Base-by-base conservation (phyloP, 2,329 filamentous ascomycete genomes). In the Trichoderma sp. region DNA sequence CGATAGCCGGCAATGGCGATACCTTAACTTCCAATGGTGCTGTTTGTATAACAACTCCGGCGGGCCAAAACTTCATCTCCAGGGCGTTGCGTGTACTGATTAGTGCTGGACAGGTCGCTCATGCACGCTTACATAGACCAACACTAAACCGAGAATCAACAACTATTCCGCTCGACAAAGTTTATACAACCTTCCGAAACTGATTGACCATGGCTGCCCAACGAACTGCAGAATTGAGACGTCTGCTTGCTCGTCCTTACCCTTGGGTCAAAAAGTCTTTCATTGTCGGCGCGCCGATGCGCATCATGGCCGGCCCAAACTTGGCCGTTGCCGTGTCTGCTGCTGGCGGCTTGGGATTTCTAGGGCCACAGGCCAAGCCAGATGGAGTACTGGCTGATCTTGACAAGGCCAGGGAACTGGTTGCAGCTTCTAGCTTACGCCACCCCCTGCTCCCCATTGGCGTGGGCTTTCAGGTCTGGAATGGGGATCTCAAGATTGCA, bases 201-300 rank as follows among this genome's bases (percentile, higher is more conserved):
- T 20, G 7, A 34, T 20, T 20, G 4, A 67, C n/a, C n/a, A 73
- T 73, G 72, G 58, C 65, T 20, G 23, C 70, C 17, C 61, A 64
- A 8, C 50, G 39, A 13, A 12, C 59, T 39, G 47, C 66, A 4
- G 58, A 63, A 20, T 23, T 64, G 17, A 68, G 67, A 50, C 50
- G 58, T 47, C 39, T 65, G 11, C 70, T 77, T 7, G 72, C 72
- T 9, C 71, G 72, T 65, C 34, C 64, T 2, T 76, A 74, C 66
- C 77, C 77, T 55, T 81, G 79, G 79, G 64, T 74, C 9, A 76
- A 90, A n/a, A 47, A 76, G 3, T 78, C 80, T 0, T 75, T 92
- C 23, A 84, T 94, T 34, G 83, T 86, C 59, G 84, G 85, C 47
- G 91, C 90, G 1, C 92, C 92, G 0, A 93, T 94, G 92, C 87